A percentile compares a stretch with the other conserved stretches of the same genome.
phyloP scores from a whole-genome alignment of 2,329 filamentous ascomycete genomes.

The Paraphoma sp. region DNA sequence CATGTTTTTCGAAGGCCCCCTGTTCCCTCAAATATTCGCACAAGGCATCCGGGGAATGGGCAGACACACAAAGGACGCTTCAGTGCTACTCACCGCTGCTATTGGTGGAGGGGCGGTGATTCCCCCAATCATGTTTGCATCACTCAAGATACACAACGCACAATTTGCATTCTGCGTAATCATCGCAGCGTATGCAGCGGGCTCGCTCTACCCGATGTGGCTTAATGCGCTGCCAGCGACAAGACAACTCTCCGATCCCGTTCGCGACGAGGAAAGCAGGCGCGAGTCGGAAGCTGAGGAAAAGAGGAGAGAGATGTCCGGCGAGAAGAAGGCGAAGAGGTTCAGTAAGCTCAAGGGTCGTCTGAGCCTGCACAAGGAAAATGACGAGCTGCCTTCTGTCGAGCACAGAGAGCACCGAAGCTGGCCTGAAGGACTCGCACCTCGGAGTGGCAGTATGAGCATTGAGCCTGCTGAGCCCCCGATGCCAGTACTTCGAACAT shows the following conservation, averaged over 20 bases:
- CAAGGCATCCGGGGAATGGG: conserved; percentile 65
- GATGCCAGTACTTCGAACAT: conserved; percentile 5
- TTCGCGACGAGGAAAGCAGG: conserved; percentile 42
- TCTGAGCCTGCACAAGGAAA: conserved; percentile 25
- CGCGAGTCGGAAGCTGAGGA: conserved; percentile 32
- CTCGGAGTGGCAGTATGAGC: conserved; percentile 16
- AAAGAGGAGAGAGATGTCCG: conserved; percentile 24
- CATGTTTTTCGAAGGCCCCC: conserved; percentile 67
- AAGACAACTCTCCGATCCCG: conserved; percentile 59
- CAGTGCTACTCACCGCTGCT: conserved; percentile 60
- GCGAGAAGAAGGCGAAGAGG: conserved; percentile 21
- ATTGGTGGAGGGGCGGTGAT: conserved; percentile 63
- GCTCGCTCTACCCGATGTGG: conserved; percentile 61
- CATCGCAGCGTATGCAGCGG: conserved; percentile 59
- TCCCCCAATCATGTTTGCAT: conserved; percentile 61
- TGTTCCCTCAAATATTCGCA: conserved; percentile 66
- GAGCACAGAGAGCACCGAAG: conserved; percentile 42
- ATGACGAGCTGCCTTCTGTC: conserved; percentile 29
- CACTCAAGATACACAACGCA: conserved; percentile 47
- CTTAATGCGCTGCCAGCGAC: conserved; percentile 58
- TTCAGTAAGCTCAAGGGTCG: conserved; percentile 33
- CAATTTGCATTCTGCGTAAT: conserved; percentile 61
- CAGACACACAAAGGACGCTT: conserved; percentile 63
- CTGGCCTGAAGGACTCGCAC: conserved; percentile 37
- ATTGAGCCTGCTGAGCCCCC: conserved; percentile 18